Base-by-base conservation (phyloP, 2,329 filamentous ascomycete genomes). In the Sporothrix mexicana region DNA sequence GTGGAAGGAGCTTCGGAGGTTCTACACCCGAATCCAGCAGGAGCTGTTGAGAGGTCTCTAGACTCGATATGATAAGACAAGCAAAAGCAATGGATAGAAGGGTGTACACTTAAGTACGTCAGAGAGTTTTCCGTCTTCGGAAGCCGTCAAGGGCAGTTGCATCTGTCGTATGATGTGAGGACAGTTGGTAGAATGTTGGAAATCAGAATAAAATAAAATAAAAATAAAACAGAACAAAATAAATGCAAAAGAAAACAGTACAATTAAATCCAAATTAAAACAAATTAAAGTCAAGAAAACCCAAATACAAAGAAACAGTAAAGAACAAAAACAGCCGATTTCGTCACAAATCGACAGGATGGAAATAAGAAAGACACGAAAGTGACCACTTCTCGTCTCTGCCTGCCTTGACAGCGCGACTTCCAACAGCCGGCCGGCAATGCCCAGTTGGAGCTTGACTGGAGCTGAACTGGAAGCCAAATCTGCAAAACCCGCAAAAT, bases 61-160 rank as follows among this genome's bases (percentile, higher is more conserved):
- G n/a, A n/a, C 30, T 61, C 30, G 57, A 41, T 41, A 43, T 61
- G 57, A 30, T 62, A 62, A 43, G 57, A 62, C 57, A 43, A 62
- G 17, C 30, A 36, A 36, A 36, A 5, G 3, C 7, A 20, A 62
- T 62, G 36, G 30, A 43, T 62, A 62, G 57, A 62, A 20, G 43
- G 7, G 36, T 17, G 30, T 20, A 43, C 57, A 59, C 17, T 62
- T 43, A 62, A 62, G 57, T 62, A 62, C 7, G 57, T 43, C 17
- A 1, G 10, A 36, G 30, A n/a, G 36, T n/a, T 13, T 62, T 62
- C 15, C 57, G 57, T 41, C 13, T 41, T 62, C 36, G 30, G 30
- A 15, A 20, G 36, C 20, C 2, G 30, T 36, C 30, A 7, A 36
- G 30, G 1, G 17, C 25, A 12, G 7, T 17, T 36, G 30, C 30